Evolutionary conservation across 1,284 basidiomycete species (phyloP).

Genomic region (Porodaedalea pini): DNA sequence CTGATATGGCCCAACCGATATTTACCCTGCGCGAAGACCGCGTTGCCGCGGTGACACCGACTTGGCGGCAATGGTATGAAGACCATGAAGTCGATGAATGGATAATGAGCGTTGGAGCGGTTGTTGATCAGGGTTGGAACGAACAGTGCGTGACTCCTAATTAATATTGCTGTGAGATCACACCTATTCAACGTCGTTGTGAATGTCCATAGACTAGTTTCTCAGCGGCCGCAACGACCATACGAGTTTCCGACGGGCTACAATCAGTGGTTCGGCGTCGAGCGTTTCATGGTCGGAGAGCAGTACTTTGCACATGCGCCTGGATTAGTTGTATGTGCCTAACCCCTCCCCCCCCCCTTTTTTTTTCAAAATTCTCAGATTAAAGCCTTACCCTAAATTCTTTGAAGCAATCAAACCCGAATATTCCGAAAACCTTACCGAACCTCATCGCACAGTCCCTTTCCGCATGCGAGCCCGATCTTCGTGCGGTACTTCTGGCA

Average conservation of each 20-base stretch:
- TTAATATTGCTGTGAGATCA: slow-evolving; percentile 1
- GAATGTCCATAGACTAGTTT: slow-evolving; percentile 41
- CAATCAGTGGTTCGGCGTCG: slow-evolving; percentile 79
- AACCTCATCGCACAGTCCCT: slow-evolving; percentile 79
- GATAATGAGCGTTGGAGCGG: slow-evolving; percentile 85
- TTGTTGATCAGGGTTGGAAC: slow-evolving; percentile 85
- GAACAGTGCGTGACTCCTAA: slow-evolving; percentile 59
- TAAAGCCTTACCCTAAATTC: no score
- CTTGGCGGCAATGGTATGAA: slow-evolving; percentile 84
- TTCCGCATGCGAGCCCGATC: slow-evolving; percentile 85
- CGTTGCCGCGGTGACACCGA: slow-evolving; percentile 66
- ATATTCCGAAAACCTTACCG: slow-evolving; percentile 73
- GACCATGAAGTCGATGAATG: slow-evolving; percentile 87
- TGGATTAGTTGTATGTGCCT: slow-evolving; percentile 62
- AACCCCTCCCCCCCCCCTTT: background rate
- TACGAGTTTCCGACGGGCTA: slow-evolving; percentile 98
- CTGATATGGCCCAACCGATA: slow-evolving; percentile 50
- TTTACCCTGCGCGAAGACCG: slow-evolving; percentile 76
- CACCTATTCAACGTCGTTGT: slow-evolving; percentile 10
- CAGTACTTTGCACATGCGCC: slow-evolving; percentile 83
- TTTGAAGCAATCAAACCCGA: slow-evolving; percentile 49
- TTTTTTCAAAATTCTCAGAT: background rate
- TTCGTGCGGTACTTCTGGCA: slow-evolving; percentile 83
- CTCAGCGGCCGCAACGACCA: slow-evolving; percentile 51
- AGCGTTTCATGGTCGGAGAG: slow-evolving; percentile 85